Evolutionary conservation across 108 stramenopile genomes (phyloP), one percentile per base, ranked within the genome.

Genomic region (Aurantiochytrium sp.): DNA sequence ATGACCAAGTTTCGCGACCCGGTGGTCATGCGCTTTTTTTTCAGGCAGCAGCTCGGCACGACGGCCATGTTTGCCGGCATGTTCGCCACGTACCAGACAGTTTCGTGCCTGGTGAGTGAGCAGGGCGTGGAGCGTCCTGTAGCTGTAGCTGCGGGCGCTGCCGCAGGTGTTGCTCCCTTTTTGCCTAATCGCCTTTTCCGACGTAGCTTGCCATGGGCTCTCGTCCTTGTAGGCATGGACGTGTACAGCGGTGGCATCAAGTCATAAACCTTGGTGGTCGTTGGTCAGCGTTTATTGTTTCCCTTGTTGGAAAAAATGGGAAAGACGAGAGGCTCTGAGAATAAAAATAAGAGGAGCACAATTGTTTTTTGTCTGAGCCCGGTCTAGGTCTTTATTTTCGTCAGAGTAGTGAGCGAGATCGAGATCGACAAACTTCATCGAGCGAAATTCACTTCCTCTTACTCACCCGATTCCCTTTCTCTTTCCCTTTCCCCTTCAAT

Each of bases 241-340:
- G 73, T 83, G 44, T 83, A 83, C 73, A 53, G 73, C 44, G 73
- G 73, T 16, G 73, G 73, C 5, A 83, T 83, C 64, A 69, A 69
- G 64, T 69, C 25, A 18, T 35, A 35, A 35, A 35, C 29, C 29
- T 35, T 35, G 29, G 29, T 35, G 29, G 29, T 35, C 29, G 29
- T 35, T 35, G 29, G 29, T 35, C 29, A 35, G 29, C 29, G 29
- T 35, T 35, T 35, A 35, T 35, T 35, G 29, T 35, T 35, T 35
- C 29, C 29, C 29, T 35, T 35, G 0, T 35, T 35, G 29, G 29
- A 35, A 35, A 35, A 35, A 35, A 35, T 0, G 29, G 29, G 29
- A 35, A 35, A 35, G 29, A 35, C 29, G 29, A 35, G 29, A 35
- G 1, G 0, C 1, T 35, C 29, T 35, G 29, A 35, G 0, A 35